These are phyloP conservation scores for Carex parvula DNA, from an alignment of 176 grass and related monocot genomes.

Conservation along the genomic window DNA sequence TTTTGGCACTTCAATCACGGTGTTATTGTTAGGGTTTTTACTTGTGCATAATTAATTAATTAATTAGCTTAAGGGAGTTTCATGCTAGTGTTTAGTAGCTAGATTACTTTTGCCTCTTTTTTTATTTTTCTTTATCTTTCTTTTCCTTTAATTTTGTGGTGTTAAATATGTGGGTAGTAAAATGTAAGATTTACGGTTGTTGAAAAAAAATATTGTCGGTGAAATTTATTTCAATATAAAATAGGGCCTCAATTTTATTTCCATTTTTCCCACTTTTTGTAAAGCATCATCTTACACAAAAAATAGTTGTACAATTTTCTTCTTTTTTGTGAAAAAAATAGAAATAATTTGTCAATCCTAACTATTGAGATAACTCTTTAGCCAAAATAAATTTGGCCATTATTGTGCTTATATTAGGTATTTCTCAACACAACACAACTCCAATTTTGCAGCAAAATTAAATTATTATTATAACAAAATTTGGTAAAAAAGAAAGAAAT, in stretches of 20 bases:
- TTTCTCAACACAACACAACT: not conserved
- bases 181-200: no score
- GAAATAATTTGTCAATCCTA: not conserved
- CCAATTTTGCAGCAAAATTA: not conserved
- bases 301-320: not conserved
- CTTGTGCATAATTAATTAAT: not conserved
- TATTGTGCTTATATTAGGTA: no score
- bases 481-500: not conserved
- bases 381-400: no score
- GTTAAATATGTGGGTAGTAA: not conserved
- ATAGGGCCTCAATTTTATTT: not conserved
- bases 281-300: not conserved
- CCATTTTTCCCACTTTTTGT: not conserved
- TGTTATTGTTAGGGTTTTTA: conserved; percentile 5
- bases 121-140: not conserved
- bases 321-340: not conserved
- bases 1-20: not conserved
- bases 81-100: not conserved
- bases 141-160: not conserved
- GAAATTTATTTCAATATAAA: not conserved
- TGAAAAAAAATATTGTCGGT: no score
- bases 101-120: not conserved
- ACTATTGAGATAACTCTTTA: no score
- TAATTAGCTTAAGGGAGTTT: not conserved
- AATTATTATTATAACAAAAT: not conserved